These are phyloP conservation scores for Adansonia digitata DNA, from an alignment of 345 rosid genomes.

Conservation along the genomic window DNA sequence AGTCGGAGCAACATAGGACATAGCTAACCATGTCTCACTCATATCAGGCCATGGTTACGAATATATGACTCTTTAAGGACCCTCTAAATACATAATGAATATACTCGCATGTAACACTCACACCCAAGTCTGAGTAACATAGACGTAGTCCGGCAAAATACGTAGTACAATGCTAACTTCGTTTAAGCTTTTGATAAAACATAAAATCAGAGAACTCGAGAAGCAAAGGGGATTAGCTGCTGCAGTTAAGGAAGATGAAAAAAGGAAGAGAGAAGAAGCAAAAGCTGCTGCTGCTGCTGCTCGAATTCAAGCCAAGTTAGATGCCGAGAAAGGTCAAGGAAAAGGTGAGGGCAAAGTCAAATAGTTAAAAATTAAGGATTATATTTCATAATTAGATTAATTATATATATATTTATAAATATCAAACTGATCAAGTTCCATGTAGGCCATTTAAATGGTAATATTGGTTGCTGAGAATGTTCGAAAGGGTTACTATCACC, in stretches of 20 bases:
- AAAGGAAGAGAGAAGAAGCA: slow-evolving; percentile 87
- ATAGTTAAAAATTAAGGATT: slow-evolving; percentile 16
- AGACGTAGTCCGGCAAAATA: too few species aligned
- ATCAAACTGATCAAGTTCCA: neutral
- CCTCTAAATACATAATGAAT: too few species aligned
- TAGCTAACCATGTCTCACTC: too few species aligned
- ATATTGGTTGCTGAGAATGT: neutral
- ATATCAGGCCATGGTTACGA: too few species aligned
- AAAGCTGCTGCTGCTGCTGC: slow-evolving; percentile 93
- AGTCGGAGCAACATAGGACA: too few species aligned
- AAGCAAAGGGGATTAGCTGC: slow-evolving; percentile 85
- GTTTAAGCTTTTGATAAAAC: neutral
- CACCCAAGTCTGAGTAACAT: too few species aligned
- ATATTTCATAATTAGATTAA: neutral
- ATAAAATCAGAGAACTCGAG: slow-evolving; percentile 65
- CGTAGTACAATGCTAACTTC: neutral
- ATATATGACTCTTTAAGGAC: too few species aligned
- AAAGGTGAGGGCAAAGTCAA: slow-evolving; percentile 86
- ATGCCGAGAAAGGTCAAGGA: slow-evolving; percentile 71
- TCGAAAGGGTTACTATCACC: neutral
- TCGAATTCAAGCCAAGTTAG: slow-evolving; percentile 83
- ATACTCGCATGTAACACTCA: too few species aligned
- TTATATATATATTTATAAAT: neutral
- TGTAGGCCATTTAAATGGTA: neutral
- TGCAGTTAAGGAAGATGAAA: slow-evolving; percentile 71